Conservation (phyloP, 768 basidiomycete genomes). For the Suillus decipiens region DNA sequence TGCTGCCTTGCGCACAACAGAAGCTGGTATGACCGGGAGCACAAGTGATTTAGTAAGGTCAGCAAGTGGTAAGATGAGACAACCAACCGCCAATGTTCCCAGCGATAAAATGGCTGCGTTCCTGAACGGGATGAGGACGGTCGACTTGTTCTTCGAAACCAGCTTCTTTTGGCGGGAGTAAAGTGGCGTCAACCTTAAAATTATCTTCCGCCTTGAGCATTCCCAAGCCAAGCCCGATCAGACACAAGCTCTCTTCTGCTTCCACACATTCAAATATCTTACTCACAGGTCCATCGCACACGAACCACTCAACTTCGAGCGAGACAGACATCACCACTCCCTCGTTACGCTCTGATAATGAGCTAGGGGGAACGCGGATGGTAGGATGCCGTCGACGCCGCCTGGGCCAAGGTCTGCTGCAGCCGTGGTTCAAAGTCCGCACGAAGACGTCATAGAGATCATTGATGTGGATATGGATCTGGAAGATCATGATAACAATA, state of each 20-base stretch:
- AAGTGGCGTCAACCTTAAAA: background rate
- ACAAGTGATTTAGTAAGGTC: conserved; percentile 50
- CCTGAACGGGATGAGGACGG: conserved; percentile 77
- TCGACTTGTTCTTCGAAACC: conserved; percentile 19
- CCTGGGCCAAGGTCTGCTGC: conserved; percentile 38
- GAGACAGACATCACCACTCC: conserved; percentile 57
- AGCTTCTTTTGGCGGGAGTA: background rate
- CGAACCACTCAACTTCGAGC: conserved; percentile 18
- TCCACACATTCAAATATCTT: background rate
- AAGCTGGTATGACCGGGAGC: conserved; percentile 31
- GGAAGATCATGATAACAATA: conserved; percentile 24
- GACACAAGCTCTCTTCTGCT: background rate
- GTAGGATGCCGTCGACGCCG: conserved; percentile 49
- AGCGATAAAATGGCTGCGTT: conserved; percentile 85
- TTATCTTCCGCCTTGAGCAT: background rate
- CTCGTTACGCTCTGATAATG: conserved; percentile 75
- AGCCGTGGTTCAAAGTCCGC: conserved; percentile 1
- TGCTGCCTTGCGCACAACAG: conserved; percentile 66
- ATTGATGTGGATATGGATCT: conserved; percentile 46
- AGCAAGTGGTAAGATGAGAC: conserved; percentile 38
- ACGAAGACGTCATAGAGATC: conserved; percentile 24
- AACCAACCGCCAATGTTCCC: conserved; percentile 71
- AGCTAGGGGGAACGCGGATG: conserved; percentile 50
- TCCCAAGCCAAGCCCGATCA: conserved; percentile 1
- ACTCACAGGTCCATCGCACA: background rate